Percentiles rank a stretch among this genome's conserved stretches.
phyloP scores from a whole-genome alignment of 768 basidiomycete genomes.

The Porpolomopsis calyptriformis region DNA sequence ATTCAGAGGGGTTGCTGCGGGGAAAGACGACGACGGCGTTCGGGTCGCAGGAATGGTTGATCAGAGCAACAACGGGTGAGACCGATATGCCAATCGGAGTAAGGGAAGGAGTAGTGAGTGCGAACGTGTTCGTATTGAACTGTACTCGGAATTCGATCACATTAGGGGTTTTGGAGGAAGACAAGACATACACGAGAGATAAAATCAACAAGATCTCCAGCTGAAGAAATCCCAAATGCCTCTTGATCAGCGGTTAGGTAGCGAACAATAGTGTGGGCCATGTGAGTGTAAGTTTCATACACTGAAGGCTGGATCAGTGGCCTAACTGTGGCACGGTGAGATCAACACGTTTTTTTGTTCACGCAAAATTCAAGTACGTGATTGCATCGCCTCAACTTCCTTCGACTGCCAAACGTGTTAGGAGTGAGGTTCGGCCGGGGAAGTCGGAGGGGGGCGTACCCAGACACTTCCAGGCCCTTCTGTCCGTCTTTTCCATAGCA shows the following conservation, averaged over 20 bases:
- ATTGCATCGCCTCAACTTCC: slow-evolving; percentile 63
- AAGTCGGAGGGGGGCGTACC: slow-evolving; percentile 33
- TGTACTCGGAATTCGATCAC: slow-evolving; percentile 19
- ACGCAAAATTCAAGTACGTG: slow-evolving; percentile 41
- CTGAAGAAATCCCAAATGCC: slow-evolving; percentile 44
- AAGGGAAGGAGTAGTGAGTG: slow-evolving; percentile 67
- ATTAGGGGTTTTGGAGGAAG: background rate
- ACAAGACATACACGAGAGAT: slow-evolving; percentile 52
- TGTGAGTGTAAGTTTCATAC: slow-evolving; percentile 50
- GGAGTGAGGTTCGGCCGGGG: background rate
- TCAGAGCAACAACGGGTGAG: slow-evolving; percentile 66
- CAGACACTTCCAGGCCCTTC: slow-evolving; percentile 42
- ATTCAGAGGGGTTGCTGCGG: slow-evolving; percentile 22
- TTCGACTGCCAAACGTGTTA: slow-evolving; percentile 31
- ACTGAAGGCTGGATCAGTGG: slow-evolving; percentile 36
- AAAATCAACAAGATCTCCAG: slow-evolving; percentile 55
- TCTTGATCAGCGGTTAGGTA: slow-evolving; percentile 56
- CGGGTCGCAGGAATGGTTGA: slow-evolving; percentile 83
- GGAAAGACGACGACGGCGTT: slow-evolving; percentile 93
- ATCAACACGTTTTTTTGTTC: slow-evolving; percentile 2
- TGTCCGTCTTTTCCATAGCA: slow-evolving; percentile 56
- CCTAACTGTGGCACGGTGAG: slow-evolving; percentile 36
- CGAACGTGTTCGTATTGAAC: slow-evolving; percentile 90
- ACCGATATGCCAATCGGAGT: slow-evolving; percentile 78
- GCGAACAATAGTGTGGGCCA: slow-evolving; percentile 64